Evolutionary conservation across 345 rosid species (phyloP), one percentile per base, ranked within the genome.

Genomic region (Crucihimalaya himalaica): DNA sequence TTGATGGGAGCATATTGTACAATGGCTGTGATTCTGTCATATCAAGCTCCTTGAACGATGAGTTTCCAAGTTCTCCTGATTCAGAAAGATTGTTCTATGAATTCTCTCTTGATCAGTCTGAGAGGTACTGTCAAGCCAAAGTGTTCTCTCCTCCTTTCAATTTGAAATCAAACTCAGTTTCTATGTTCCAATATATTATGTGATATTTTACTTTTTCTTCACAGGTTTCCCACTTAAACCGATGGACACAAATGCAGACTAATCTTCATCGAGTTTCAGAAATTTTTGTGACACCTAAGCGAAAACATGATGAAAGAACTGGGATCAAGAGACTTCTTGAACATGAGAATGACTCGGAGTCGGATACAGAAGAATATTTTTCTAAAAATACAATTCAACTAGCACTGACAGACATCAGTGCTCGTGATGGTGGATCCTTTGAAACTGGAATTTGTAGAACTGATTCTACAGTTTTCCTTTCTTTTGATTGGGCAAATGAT

Each of bases 171-270:
- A 32, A 29, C 39, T 57, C 42, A 23, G 71, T 80, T 66, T 61
- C 60, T 74, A 66, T 60, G 28, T 66, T 29, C 11, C 37, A 46
- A 53, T 47, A 28, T 43, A 42, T 78, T 66, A 2, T 19, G 23
- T 74, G 37, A 51, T 69, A 39, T 50, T 50, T 23, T 53, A 3
- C 31, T 28, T 59, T 78, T 45, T 59, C 51, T 58, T 53, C 55
- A 68, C 85, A 94, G 98, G 85, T 94, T 84, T 79, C 93, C 98
- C 43, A 91, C 97, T 72, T 94, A 76, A 91, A 94, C 70, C 88
- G 98, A 72, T 94, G 98, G 98, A 89, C 91, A 81, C 98, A 94
- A 82, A 89, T 92, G 91, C 97, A 94, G 73, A 91, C 92, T 46
- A 91, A 91, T 75, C 97, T 92, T 71, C 97, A 91, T 83, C 87